Base-by-base conservation (phyloP, 2,329 filamentous ascomycete species). In the Cytospora piceae region DNA sequence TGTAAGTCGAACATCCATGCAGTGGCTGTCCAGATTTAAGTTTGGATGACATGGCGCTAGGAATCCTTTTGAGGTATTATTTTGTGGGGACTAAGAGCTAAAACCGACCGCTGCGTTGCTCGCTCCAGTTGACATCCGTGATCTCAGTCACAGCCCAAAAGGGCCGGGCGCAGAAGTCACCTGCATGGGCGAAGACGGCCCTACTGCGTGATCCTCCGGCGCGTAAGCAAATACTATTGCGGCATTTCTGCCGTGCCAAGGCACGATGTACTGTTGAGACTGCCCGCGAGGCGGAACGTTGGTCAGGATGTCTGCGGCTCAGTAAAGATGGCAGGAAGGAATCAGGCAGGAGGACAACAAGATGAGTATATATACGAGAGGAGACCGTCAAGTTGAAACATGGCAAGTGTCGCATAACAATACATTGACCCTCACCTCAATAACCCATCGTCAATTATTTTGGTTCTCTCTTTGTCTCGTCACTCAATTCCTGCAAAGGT, bases 81-180 rank as follows among this genome's bases (percentile, higher is more conserved):
- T 37, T 37, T 37, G 34, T 15, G 34, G 34, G 14, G 34, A 37
- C 12, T 11, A 14, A 24, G 52, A 55, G 39, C 59, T 52, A 55
- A 54, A 32, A 0, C 15, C 34, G 51, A 61, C 59, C 51, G 14
- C 52, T 20, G 42, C 27, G 46, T 37, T 37, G 34, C 34, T 37
- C 9, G 34, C 34, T 37, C n/a, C 22, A 29, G 27, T 6, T 29
- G 20, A 32, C 27, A 29, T 55, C 20, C 31, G 51, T 55, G 49
- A 55, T 42, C 61, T 58, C 61, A 63, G 61, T 54, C 55, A 39
- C 61, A 12, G 54, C 34, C 54, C 11, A 15, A 42, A 62, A 39
- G 46, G 24, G 22, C 32, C 46, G 53, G 55, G 55, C 55, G 62
- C 56, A 58, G 56, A n/a, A 49, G 46, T 59, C 62, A 53, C 46